Percentiles rank a stretch among this genome's conserved stretches.
Evolutionary conservation across 768 basidiomycete species (phyloP).

Genomic region (Amanita pallidorosea): DNA sequence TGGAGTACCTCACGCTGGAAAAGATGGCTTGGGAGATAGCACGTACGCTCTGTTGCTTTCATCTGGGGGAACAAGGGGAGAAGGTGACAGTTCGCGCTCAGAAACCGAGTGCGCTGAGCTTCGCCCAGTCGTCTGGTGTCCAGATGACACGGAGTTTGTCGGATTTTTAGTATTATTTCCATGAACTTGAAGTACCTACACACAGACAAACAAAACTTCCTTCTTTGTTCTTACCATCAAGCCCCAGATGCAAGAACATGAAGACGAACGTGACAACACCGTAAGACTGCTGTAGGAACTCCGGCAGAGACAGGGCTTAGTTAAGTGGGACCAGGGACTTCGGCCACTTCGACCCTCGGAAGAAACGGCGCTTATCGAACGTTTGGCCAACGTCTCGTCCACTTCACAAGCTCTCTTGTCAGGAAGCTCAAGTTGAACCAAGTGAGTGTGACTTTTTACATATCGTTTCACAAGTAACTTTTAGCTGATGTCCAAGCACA

Average conservation of each 20-base stretch:
- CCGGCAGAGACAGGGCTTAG: too few species aligned
- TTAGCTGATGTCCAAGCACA: conserved; percentile 18
- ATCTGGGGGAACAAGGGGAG: conserved; percentile 2
- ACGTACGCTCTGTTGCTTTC: too few species aligned
- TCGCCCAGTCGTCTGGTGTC: conserved; percentile 54
- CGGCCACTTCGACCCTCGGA: neutral
- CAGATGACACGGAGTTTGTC: conserved; percentile 35
- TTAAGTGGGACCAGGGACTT: neutral
- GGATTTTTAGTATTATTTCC: neutral
- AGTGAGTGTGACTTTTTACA: conserved; percentile 16
- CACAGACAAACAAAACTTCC: too few species aligned
- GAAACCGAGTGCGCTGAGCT: conserved; percentile 66
- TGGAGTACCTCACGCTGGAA: conserved; percentile 37
- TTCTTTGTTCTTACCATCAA: too few species aligned
- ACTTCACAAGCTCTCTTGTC: conserved; percentile 22
- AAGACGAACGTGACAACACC: too few species aligned
- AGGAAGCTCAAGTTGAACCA: conserved; percentile 38
- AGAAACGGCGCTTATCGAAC: neutral
- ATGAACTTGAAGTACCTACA: too few species aligned
- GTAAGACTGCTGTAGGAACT: too few species aligned
- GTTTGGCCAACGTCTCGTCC: conserved; percentile 6
- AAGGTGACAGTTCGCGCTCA: conserved; percentile 42
- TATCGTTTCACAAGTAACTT: conserved; percentile 2
- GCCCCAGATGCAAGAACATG: too few species aligned
- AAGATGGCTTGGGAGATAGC: too few species aligned